Evolutionary conservation across 2,329 filamentous ascomycete genomes (phyloP), one percentile per base, ranked within the genome.

Genomic region (Pyricularia pennisetigena): DNA sequence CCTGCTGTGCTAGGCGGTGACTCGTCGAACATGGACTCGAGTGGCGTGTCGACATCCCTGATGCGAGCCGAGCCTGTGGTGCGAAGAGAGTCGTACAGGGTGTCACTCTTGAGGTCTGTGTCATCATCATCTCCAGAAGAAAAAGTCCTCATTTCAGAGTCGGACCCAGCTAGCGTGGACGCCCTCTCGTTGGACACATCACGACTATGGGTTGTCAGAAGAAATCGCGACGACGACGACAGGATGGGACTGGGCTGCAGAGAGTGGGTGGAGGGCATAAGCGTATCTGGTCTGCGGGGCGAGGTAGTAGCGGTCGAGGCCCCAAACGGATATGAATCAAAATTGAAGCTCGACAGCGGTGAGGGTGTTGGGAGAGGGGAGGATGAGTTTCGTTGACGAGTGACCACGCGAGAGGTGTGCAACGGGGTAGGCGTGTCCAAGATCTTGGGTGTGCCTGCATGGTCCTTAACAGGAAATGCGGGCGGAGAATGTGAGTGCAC

Each of bases 21-120:
- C 73, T 94, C 91, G 77, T 94, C 90, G 76, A 93, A 94, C 82
- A 93, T 91, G 28, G 88, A 91, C 74, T 93, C 90, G 66, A 93
- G 80, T 20, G 90, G 90, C 30, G 89, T 90, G 74, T 92, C 88
- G 64, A 88, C 84, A 41, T 87, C 86, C 69, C 88, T 86, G 68
- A 85, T 83, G 70, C 88, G 90, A 70, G 85, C 84, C 10, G 90
- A 92, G 57, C 85, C 88, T 69, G 85, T 83, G 20, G 91, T 93
- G 67, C 90, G 88, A 72, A 93, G 79, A 32, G 91, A 93, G 79
- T 94, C 91, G 77, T 88, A 93, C 68, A 90, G 83, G 23, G 88
- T 91, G 73, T 94, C 91, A 76, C 90, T 93, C 78, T 88, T 89
- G 74, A 90, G 87, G 75, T 93, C 90, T n/a, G 87, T 88, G 73